phyloP scores from a whole-genome alignment of 495 filamentous ascomycete species.

The Talaromyces adpressus region DNA sequence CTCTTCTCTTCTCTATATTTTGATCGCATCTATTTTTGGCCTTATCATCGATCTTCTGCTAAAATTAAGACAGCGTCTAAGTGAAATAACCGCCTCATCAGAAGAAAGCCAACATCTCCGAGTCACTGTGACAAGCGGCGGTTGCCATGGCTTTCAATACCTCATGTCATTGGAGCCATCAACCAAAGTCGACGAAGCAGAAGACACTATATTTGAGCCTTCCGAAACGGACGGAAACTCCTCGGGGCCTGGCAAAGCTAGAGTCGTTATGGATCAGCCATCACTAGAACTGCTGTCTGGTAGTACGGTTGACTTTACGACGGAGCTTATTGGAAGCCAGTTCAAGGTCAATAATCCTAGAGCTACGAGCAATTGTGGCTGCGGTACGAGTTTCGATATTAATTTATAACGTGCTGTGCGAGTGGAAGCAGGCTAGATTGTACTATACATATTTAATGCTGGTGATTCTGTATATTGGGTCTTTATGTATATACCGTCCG shows the following conservation, averaged over 20 bases:
- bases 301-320: constrained; percentile 90
- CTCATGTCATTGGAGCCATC: constrained; percentile 74
- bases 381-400: constrained; percentile 97
- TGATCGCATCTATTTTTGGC: background rate
- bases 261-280: constrained; percentile 80
- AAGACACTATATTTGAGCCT: constrained; percentile 62
- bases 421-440: background rate
- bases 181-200: constrained; percentile 53
- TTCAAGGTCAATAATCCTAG: constrained; percentile 91
- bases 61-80: constrained; percentile 50
- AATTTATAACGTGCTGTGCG: constrained; percentile 36
- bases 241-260: constrained; percentile 53
- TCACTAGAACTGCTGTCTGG: constrained; percentile 87
- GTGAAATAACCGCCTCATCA: constrained; percentile 44
- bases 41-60: background rate
- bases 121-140: constrained; percentile 83
- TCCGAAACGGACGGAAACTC: constrained; percentile 16
- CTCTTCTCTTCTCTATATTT: constrained; percentile 11
- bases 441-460: background rate
- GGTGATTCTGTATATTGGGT: background rate
- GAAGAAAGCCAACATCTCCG: constrained; percentile 56
- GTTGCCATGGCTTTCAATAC: constrained; percentile 98
- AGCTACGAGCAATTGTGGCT: constrained; percentile 92
- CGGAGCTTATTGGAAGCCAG: constrained; percentile 95
- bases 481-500: background rate